Base-by-base conservation (phyloP, 2,329 filamentous ascomycete genomes). In the Verticillium longisporum region DNA sequence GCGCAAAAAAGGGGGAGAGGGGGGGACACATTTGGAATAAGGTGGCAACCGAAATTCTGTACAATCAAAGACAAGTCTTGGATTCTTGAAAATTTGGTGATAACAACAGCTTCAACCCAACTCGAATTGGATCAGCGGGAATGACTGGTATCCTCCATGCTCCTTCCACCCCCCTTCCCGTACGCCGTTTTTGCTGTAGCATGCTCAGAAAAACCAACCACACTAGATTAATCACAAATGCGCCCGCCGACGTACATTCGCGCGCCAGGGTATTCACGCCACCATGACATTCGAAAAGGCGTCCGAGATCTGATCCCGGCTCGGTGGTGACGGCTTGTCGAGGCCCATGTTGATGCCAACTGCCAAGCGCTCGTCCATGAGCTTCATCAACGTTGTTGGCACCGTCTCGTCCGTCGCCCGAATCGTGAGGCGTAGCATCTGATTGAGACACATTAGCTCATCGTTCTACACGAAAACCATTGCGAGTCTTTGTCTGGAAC, bases 351-450 rank as follows among this genome's bases (percentile, higher is more conserved):
- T 50, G 31, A 75, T 67, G 5, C 86, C 86, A 7, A 74, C 72
- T 7, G 88, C 82, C 56, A 98, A 80, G 64, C 89, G 85, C 65
- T 94, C 90, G 71, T 96, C 90, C 92, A 99, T 96, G 61, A 90
- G 78, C 74, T 91, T 93, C 69, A 95, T 79, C 61, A 99, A 73
- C 21, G 94, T 82, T 1, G 85, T 83, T 7, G 95, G 92, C 0
- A 99, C 91, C 36, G 82, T 85, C 71, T 98, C 95, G 70, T 98
- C 94, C 1, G 95, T 99, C 6, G 94, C 95, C 64, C 95, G 86
- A 68, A 99, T 89, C 0, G 95, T 99, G 63, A 98, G 81, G 59
- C 95, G 93, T 69, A 96, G 90, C 92, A 97, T 97, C 95, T 97
- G 67, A 7, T 63, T 3, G n/a, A 33, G 37, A 26, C 31, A 62